Evolutionary conservation across 345 rosid species (phyloP).

Genomic region (Carallia brachiata): DNA sequence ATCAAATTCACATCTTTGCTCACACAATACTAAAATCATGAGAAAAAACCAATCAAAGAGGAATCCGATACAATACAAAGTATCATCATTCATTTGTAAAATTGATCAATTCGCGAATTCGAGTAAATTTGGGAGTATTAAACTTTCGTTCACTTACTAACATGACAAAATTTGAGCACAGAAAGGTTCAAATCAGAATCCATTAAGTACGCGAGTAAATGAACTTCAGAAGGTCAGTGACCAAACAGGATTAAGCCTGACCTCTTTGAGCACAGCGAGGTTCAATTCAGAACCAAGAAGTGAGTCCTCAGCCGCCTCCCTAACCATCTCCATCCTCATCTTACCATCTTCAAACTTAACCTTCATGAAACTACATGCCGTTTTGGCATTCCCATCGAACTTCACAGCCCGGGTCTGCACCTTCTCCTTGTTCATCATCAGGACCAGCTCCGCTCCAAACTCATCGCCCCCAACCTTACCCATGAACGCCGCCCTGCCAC

Average conservation of each 20-base stretch:
- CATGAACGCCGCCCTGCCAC: conserved; percentile 91
- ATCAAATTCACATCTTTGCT: neutral
- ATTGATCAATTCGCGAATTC: no score
- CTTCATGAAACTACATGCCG: conserved; percentile 65
- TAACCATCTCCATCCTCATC: conserved; percentile 66
- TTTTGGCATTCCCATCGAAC: conserved; percentile 52
- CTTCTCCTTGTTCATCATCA: conserved; percentile 79
- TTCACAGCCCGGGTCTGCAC: conserved; percentile 85
- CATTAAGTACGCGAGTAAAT: no score
- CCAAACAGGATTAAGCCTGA: conserved; percentile 12
- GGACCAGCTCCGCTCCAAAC: conserved; percentile 62
- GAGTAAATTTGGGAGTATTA: no score
- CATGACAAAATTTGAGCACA: no score
- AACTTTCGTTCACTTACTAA: no score
- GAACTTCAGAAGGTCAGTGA: no score
- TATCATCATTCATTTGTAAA: no score
- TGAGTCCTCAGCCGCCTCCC: conserved; percentile 74
- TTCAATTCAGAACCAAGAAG: conserved; percentile 66
- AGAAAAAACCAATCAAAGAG: neutral
- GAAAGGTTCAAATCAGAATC: no score
- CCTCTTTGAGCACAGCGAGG: conserved; percentile 87
- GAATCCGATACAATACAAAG: no score
- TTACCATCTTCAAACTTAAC: conserved; percentile 65
- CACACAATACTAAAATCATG: neutral
- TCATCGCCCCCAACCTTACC: conserved; percentile 86